Evolutionary conservation across 345 rosid species (phyloP).

Genomic region (Viola odorata): DNA sequence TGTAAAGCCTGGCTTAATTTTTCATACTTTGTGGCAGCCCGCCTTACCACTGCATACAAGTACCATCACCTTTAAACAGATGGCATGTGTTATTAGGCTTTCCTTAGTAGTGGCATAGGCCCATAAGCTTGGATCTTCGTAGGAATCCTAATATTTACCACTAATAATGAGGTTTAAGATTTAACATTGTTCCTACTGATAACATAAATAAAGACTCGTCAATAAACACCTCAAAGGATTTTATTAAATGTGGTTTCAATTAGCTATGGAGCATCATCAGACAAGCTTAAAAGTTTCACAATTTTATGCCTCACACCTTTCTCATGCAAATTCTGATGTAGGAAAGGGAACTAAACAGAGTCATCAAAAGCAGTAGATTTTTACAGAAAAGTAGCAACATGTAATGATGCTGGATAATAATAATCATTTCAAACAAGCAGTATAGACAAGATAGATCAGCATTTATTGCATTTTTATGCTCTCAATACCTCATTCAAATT

Average conservation of each 20-base stretch:
- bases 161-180: neutral
- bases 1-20: too few relatives aligned
- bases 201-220: neutral
- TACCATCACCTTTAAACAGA: too few relatives aligned
- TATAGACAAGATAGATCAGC: neutral
- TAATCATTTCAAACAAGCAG: neutral
- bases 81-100: too few relatives aligned
- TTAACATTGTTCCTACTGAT: neutral
- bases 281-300: slow-evolving; percentile 1
- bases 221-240: neutral
- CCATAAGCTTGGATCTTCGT: neutral
- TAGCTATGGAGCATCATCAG: neutral
- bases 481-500: neutral
- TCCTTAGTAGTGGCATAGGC: neutral
- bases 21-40: too few relatives aligned
- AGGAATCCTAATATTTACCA: neutral
- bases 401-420: neutral
- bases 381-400: neutral
- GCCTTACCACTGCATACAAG: too few relatives aligned
- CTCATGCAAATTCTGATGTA: too few relatives aligned
- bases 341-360: too few relatives aligned
- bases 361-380: too few relatives aligned
- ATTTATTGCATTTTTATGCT: neutral
- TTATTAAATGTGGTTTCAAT: neutral
- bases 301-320: neutral